Evolutionary conservation across 2,329 filamentous ascomycete genomes (phyloP), one percentile per base, ranked within the genome.

Genomic region (Microcyclospora pomicola): DNA sequence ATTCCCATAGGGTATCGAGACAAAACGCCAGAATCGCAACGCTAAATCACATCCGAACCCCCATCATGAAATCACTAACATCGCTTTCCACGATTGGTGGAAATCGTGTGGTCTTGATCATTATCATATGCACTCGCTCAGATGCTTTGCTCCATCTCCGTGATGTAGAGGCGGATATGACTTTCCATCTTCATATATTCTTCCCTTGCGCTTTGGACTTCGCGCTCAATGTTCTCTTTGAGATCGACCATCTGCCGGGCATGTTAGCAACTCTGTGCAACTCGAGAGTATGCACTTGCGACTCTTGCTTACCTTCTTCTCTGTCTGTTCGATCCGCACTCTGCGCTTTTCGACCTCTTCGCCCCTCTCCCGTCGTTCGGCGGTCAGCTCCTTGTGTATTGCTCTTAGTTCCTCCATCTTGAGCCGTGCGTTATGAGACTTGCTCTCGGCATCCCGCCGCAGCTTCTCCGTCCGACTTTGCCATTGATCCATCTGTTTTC

Each of bases 131-230:
- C 19, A 24, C 7, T 24, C 24, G 12, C 41, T 52, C 48, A 56
- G 49, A 91, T 75, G 40, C 79, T 80, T 63, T 95, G 87, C 63
- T 96, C 91, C 87, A 98, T 95, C 69, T 98, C 91, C 4, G 83
- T 93, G 55, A 98, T 93, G 67, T 98, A 98, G 45, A 96, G 69
- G 63, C 87, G 88, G 60, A 98, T 92, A 58, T 98, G 91, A 29
- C 85, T 80, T 61, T 96, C 88, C 76, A 98, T 81, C 75, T 95
- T 95, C 57, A 93, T 72, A 62, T 94, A 98, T 66, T 96, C 85
- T 48, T 93, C 87, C 51, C 93, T 77, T 1, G 91, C 86, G 39
- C 75, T 76, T 56, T 91, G 83, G 7, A 96, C 80, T 62, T 98
- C 91, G 44, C 80, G 87, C 57, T 96, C 88, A 45, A 98, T 94